A percentile compares a stretch with the other conserved stretches of the same genome.
These are phyloP conservation scores for Podochytrium sp. DNA, from an alignment of 192 early-diverging fungal genomes.

Conservation along the genomic window DNA sequence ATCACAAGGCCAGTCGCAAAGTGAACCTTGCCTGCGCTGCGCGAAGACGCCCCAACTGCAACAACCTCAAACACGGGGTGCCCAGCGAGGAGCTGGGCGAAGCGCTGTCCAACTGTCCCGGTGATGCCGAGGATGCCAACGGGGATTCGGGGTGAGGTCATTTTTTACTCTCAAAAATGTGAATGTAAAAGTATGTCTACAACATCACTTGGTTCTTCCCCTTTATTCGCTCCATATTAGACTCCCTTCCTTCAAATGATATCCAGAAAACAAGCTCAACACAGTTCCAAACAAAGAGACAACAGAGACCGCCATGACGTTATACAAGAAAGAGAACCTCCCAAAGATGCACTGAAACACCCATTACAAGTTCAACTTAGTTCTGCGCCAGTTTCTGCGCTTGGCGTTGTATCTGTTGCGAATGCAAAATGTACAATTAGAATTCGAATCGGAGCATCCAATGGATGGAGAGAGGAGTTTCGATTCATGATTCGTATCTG, in stretches of 20 bases:
- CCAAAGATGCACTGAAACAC: no score
- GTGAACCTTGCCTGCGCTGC: constrained; percentile 89
- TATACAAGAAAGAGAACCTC: no score
- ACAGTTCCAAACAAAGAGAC: background rate
- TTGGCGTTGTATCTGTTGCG: constrained; percentile 98
- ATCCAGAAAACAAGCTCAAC: no score
- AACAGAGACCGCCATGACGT: background rate
- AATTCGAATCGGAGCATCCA: no score
- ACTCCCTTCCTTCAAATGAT: no score
- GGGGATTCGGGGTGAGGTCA: constrained; percentile 37
- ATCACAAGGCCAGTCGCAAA: constrained; percentile 62
- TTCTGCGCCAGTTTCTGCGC: constrained; percentile 99
- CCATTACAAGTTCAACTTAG: constrained; percentile 92
- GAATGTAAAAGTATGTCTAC: no score
- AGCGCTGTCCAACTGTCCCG: constrained; percentile 97
- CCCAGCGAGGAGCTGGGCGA: constrained; percentile 83
- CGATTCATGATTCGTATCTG: background rate
- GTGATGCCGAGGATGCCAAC: constrained; percentile 96
- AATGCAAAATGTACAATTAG: no score
- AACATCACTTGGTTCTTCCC: no score
- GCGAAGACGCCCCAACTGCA: constrained; percentile 86
- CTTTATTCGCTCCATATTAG: no score
- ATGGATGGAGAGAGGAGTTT: background rate
- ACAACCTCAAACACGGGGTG: constrained; percentile 88
- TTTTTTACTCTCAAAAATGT: constrained; percentile 25